phyloP scores from a whole-genome alignment of 768 basidiomycete species.

The Termitomyces sp. region DNA sequence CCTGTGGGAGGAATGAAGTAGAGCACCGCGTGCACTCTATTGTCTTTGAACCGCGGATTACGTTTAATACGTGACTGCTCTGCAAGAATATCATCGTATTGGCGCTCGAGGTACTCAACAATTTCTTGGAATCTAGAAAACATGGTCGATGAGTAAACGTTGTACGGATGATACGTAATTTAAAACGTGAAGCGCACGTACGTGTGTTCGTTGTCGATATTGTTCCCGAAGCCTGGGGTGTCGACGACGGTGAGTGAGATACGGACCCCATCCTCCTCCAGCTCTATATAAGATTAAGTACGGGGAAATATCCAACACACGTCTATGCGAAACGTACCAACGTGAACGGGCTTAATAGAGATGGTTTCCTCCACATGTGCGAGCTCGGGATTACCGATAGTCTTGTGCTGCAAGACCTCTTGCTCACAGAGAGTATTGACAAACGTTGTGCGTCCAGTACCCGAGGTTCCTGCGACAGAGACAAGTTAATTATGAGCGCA shows the following conservation, averaged over 20 bases:
- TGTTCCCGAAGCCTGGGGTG: slow-evolving; percentile 90
- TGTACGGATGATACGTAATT: slow-evolving; percentile 2
- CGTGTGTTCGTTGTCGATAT: slow-evolving; percentile 87
- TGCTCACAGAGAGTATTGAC: slow-evolving; percentile 90
- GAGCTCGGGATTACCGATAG: slow-evolving; percentile 55
- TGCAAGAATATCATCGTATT: slow-evolving; percentile 90
- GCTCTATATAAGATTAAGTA: slow-evolving; percentile 42
- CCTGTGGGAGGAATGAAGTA: slow-evolving; percentile 92
- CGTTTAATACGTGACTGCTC: slow-evolving; percentile 89
- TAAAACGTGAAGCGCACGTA: slow-evolving; percentile 32
- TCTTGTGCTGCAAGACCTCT: slow-evolving; percentile 69
- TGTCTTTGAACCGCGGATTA: slow-evolving; percentile 89
- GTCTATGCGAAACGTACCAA: slow-evolving; percentile 43
- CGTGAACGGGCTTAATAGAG: slow-evolving; percentile 76
- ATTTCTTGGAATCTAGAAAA: slow-evolving; percentile 79
- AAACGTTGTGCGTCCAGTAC: slow-evolving; percentile 85
- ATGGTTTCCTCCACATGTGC: slow-evolving; percentile 79
- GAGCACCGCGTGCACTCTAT: slow-evolving; percentile 80
- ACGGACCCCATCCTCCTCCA: slow-evolving; percentile 89
- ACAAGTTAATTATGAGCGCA: background rate
- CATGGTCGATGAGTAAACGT: slow-evolving; percentile 1
- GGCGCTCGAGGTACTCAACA: slow-evolving; percentile 80
- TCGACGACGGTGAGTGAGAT: slow-evolving; percentile 90
- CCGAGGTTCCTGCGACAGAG: slow-evolving; percentile 65
- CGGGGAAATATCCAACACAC: background rate